Evolutionary conservation across 345 rosid species (phyloP), one percentile per base, ranked within the genome.

Genomic region (Linum usitatissimum): DNA sequence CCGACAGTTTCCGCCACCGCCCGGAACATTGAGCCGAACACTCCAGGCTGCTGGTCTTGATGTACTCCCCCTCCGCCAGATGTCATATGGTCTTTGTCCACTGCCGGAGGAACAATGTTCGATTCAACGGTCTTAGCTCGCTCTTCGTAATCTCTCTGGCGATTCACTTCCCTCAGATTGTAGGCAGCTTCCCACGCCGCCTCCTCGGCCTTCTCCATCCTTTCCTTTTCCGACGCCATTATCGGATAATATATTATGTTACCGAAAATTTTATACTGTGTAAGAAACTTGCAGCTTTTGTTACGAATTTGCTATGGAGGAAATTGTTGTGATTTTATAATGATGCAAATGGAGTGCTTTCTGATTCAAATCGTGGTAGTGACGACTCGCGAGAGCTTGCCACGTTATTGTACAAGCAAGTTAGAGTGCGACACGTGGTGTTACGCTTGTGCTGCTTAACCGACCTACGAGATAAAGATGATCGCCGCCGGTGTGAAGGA

Each of bases 81-180:
- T 18, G 64, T 38, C 0, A 79, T 79, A 1, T 68, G 62, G 69
- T 71, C 69, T 71, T 15, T 9, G 15, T 45, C 51, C 2, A 45
- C 0, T 7, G 51, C 17, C 15, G 51, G 17, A 10, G 51, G 51
- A 7, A 15, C 51, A 10, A 3, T 45, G 51, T 45, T 12, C 17
- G 51, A 45, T 45, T 45, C 51, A 10, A 15, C 38, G 5, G 38
- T 34, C 8, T 34, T 34, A 34, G 84, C 95, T 9, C 83, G 84
- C 69, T 74, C 86, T 15, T 45, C 17, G 51, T 45, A 45, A 3
- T 45, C 51, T 45, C 51, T 45, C 51, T 45, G 51, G 12, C 34
- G 19, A 15, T 31, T 8, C 40, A n/a, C n/a, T 14, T 28, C 48
- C 62, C 20, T 13, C 5, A 18, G 14, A n/a, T 31, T 18, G 28